Evolutionary conservation across 2,329 filamentous ascomycete species (phyloP), one percentile per base, ranked within the genome.

Genomic region (Diaporthe helianthi): DNA sequence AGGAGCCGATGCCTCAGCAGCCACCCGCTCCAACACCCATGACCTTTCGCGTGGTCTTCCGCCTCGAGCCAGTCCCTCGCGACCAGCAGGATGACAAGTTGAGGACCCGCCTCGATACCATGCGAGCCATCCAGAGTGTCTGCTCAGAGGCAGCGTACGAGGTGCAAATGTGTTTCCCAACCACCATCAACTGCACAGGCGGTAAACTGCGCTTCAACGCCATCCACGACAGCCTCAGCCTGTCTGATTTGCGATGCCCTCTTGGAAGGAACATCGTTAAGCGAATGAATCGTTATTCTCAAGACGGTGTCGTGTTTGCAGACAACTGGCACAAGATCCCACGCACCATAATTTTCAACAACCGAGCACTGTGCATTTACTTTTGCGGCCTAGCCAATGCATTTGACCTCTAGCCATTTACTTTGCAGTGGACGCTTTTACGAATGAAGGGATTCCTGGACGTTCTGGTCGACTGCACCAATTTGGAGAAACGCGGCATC

Each of bases 181-280:
- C 29, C 1, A 63, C 44, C 1, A 49, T 63, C 44, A 22, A 24
- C 1, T 63, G 58, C 58, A 63, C 58, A 0, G 44, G 13, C 13
- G 58, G 58, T 1, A 33, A 36, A n/a, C 7, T 63, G 10, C 29
- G 58, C 0, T 63, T 63, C 58, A 63, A 49, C 4, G 58, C 58
- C 0, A 15, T 19, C 4, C 13, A 36, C 2, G 58, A 63, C 2
- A 36, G 6, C 3, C 29, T 63, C 1, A 36, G 8, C 9, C 58
- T 63, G 1, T 49, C 58, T 7, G 44, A 36, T 19, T 2, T 10
- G 6, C 12, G 12, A 2, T 49, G 13, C 41, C 3, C 0, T 13
- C 22, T 47, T 26, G 2, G 12, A 13, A 0, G 2, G 2, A 7
- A 13, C 2, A 24, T 63, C 13, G 0, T 19, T 1, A 0, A 12